A percentile compares a stretch with the other conserved stretches of the same genome.
phyloP scores from a whole-genome alignment of 441 rosid species.

The Viola pubescens region DNA sequence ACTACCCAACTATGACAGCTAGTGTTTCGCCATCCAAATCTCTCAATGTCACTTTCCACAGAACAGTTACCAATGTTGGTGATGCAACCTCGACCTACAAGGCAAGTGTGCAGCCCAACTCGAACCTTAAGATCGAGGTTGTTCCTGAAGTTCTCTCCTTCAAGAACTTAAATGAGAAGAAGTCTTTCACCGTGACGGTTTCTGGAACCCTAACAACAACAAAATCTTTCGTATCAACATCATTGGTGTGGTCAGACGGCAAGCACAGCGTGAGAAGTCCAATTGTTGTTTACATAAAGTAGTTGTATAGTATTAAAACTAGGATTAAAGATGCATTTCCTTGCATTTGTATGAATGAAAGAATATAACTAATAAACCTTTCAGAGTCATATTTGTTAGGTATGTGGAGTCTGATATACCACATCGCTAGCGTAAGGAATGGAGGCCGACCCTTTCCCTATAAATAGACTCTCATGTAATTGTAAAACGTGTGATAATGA shows the following conservation, averaged over 20 bases:
- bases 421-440: too few species aligned
- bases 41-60: constrained; percentile 28
- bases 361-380: too few species aligned
- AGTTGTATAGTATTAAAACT: too few species aligned
- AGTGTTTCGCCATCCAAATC: not conserved
- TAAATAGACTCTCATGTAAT: too few species aligned
- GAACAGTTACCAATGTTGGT: constrained; percentile 61
- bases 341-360: too few species aligned
- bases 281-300: too few species aligned
- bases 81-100: constrained; percentile 30
- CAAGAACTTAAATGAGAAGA: constrained; percentile 25
- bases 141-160: constrained; percentile 36
- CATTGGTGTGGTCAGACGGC: constrained; percentile 15
- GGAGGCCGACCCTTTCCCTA: too few species aligned
- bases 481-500: too few species aligned
- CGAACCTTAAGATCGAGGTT: constrained; percentile 33
- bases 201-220: constrained; percentile 13
- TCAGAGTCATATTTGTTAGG: too few species aligned
- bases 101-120: constrained; percentile 23
- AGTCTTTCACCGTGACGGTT: constrained; percentile 31
- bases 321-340: too few species aligned
- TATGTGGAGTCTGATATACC: too few species aligned
- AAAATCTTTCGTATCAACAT: constrained; percentile 12
- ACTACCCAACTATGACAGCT: constrained; percentile 44
- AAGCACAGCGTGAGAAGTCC: too few species aligned